Conservation (phyloP, 768 basidiomycete species). For the Rhodotorula taiwanensis region DNA sequence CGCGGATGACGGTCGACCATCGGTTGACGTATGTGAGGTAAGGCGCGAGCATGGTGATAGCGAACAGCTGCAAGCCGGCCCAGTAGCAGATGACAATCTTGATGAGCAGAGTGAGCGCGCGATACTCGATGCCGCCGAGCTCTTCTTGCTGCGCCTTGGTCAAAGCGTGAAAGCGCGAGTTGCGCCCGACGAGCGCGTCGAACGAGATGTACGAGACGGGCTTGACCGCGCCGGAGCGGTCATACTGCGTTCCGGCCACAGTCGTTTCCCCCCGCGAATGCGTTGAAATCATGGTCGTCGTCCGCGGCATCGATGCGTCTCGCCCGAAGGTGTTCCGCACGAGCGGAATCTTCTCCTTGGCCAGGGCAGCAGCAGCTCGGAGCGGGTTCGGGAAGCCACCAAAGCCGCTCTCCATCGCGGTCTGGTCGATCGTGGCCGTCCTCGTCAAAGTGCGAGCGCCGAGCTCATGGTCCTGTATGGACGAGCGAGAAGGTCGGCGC, state of each 20-base stretch:
- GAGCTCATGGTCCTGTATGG: conserved; percentile 7
- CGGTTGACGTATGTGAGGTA: conserved; percentile 54
- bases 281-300: conserved; percentile 51
- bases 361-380: conserved; percentile 48
- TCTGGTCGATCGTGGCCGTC: conserved; percentile 7
- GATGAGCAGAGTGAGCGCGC: conserved; percentile 44
- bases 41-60: conserved; percentile 68
- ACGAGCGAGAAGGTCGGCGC: conserved; percentile 15
- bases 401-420: conserved; percentile 31
- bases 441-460: conserved; percentile 14
- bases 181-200: conserved; percentile 52
- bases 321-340: conserved; percentile 56
- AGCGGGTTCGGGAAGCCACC: conserved; percentile 47
- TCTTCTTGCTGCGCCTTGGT: conserved; percentile 80
- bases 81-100: conserved; percentile 54
- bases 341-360: conserved; percentile 60
- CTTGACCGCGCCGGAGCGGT: conserved; percentile 46
- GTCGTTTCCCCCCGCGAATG: conserved; percentile 27
- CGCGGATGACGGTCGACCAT: background rate
- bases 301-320: conserved; percentile 68
- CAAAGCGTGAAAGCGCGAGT: conserved; percentile 49
- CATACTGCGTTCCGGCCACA: conserved; percentile 4
- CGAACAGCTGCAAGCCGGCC: conserved; percentile 60
- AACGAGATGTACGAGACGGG: conserved; percentile 76
- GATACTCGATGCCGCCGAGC: conserved; percentile 88